Base-by-base conservation (phyloP, 2,329 filamentous ascomycete genomes). In the Amauroascus niger region DNA sequence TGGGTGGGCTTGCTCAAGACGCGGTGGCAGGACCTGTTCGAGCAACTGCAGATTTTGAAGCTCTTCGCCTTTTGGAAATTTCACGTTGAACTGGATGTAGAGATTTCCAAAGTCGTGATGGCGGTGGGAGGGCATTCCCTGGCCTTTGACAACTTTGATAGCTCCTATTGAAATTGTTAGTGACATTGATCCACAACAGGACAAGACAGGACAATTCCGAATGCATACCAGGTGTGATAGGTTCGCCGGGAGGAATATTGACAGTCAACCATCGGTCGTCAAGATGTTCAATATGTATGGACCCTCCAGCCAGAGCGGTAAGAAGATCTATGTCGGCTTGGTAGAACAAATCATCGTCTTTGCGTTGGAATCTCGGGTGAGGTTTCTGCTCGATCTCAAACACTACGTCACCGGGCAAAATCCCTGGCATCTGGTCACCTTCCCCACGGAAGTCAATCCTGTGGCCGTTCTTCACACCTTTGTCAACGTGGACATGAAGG, bases 361-460 rank as follows among this genome's bases (percentile, higher is more conserved):
- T 95, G 63, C 93, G 87, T 68, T 91, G 89, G 79, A 98, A 98
- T 59, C 93, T 85, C 26, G 85, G 60, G 71, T 98, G 93, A n/a
- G 90, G 90, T 81, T 98, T 98, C 79, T 97, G 89, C 74, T 97
- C 91, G 60, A 98, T 97, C 76, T 97, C 90, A 68, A 98, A 98
- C 58, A 96, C 86, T 55, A 98, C 93, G 67, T 98, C 94, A 61
- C 94, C 93, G 14, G 93, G 87, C 68, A 95, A 81, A 51, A 95
- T 87, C 60, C 90, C 91, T 18, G 93, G 93, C 55, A 90, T 83
- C 70, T 97, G 93, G 69, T 98, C 93, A 73, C 93, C 93, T 71
- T 98, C 93, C 55, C 93, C 93, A 54, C 86, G 83, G 79, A 97
- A 98, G 69, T 96, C 90, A 61, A 98, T 88, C 79, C 95, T 95